Percentiles rank a stretch among this genome's conserved stretches.
Evolutionary conservation across 257 asterid species (phyloP).

Genomic region (Solanum rostratum): DNA sequence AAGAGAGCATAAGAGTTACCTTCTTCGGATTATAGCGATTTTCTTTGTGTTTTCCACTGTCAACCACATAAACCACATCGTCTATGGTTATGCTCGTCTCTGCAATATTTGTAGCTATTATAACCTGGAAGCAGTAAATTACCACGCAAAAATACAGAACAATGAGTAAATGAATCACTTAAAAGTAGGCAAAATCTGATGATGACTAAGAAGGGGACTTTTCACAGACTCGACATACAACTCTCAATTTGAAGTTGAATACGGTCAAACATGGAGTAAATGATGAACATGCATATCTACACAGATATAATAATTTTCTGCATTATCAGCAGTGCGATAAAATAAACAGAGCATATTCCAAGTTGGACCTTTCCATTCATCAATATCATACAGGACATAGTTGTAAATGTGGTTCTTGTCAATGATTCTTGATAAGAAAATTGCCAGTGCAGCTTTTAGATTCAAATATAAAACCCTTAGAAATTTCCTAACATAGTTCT

Average conservation of each 20-base stretch:
- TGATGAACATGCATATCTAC: background rate
- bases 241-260: background rate
- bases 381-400: background rate
- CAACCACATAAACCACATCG: conserved; percentile 90
- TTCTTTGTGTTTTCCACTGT: conserved; percentile 95
- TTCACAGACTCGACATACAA: background rate
- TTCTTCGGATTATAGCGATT: conserved; percentile 85
- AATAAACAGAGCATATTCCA: background rate
- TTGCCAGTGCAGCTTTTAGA: background rate
- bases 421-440: background rate
- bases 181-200: background rate
- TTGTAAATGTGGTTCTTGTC: background rate
- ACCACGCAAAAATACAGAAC: background rate
- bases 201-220: background rate
- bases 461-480: background rate
- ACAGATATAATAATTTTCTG: background rate
- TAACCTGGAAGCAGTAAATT: conserved; percentile 45
- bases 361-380: background rate
- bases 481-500: background rate
- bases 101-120: conserved; percentile 92
- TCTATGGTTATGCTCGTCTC: conserved; percentile 98
- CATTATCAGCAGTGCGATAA: background rate
- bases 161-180: background rate
- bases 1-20: conserved; percentile 27
- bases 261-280: background rate